Evolutionary conservation across 768 basidiomycete species (phyloP).

Genomic region (Auriscalpium microsporum): DNA sequence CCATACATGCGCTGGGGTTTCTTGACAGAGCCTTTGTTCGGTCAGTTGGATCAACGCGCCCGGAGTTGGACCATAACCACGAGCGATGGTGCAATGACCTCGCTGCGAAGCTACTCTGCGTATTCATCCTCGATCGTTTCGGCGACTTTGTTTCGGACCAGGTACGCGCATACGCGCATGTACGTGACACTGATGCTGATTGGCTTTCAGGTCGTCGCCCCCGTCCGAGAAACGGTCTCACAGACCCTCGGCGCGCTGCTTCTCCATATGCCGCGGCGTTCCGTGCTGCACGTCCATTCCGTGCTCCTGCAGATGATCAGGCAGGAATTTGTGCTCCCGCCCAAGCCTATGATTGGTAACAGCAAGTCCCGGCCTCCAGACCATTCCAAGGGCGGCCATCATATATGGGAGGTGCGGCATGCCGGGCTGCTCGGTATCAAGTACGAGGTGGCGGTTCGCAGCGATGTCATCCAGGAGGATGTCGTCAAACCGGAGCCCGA

Average conservation of each 20-base stretch:
- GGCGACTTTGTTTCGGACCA: conserved; percentile 97
- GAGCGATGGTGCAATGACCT: conserved; percentile 88
- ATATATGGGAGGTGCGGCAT: conserved; percentile 96
- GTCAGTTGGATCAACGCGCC: conserved; percentile 40
- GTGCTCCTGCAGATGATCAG: conserved; percentile 90
- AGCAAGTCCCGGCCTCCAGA: conserved; percentile 14
- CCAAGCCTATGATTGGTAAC: conserved; percentile 20
- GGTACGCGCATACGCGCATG: conserved; percentile 23
- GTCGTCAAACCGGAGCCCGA: conserved; percentile 9
- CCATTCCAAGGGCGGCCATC: conserved; percentile 32
- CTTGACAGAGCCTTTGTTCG: not conserved
- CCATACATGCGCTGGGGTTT: not conserved
- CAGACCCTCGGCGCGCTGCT: conserved; percentile 89
- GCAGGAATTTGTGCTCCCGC: conserved; percentile 60
- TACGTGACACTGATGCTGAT: not conserved
- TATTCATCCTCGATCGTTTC: conserved; percentile 94
- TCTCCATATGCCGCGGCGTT: conserved; percentile 77
- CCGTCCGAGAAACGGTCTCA: conserved; percentile 92
- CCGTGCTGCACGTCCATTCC: conserved; percentile 70
- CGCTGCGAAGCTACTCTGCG: conserved; percentile 75
- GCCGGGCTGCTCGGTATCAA: conserved; percentile 96
- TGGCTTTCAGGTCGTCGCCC: conserved; percentile 66
- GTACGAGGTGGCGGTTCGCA: conserved; percentile 93
- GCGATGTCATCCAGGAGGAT: conserved; percentile 59
- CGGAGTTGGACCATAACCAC: conserved; percentile 60